Conservation (phyloP, 2,329 filamentous ascomycete species). For the Fusarium nematophilum region DNA sequence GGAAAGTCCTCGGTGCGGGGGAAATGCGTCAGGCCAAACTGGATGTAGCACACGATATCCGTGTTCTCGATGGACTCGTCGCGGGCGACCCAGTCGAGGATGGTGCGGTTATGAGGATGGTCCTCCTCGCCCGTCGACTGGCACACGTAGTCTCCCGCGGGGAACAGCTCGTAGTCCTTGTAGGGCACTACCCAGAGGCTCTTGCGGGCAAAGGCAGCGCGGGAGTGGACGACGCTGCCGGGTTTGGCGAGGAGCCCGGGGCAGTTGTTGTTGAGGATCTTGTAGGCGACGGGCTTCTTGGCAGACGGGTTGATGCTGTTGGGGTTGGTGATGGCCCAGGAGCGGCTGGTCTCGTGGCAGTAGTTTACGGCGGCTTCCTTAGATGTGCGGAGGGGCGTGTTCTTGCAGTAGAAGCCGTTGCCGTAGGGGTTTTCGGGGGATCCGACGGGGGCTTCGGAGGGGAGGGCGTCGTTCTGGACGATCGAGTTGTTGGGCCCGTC, state of each 20-base stretch:
- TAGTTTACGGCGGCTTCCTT: slow-evolving; percentile 80
- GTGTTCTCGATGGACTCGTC: slow-evolving; percentile 79
- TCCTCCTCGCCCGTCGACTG: slow-evolving; percentile 81
- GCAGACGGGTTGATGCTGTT: slow-evolving; percentile 85
- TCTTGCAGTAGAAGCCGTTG: slow-evolving; percentile 89
- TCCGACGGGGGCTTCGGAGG: slow-evolving; percentile 79
- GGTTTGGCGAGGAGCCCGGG: slow-evolving; percentile 84
- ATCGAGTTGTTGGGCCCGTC: slow-evolving; percentile 72
- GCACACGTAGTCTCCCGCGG: slow-evolving; percentile 87
- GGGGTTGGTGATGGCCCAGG: slow-evolving; percentile 92
- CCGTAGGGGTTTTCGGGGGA: slow-evolving; percentile 87
- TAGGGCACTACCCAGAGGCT: slow-evolving; percentile 60
- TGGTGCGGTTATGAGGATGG: slow-evolving; percentile 69
- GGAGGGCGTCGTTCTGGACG: slow-evolving; percentile 80
- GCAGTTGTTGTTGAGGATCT: slow-evolving; percentile 88
- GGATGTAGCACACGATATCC: slow-evolving; percentile 93
- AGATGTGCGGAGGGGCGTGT: slow-evolving; percentile 80
- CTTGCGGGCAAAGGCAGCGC: slow-evolving; percentile 82
- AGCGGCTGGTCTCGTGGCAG: slow-evolving; percentile 79
- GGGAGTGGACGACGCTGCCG: slow-evolving; percentile 85
- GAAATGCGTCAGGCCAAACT: slow-evolving; percentile 91
- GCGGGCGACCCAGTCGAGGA: slow-evolving; percentile 84
- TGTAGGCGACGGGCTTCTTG: slow-evolving; percentile 87
- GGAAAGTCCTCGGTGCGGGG: slow-evolving; percentile 92
- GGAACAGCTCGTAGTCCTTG: slow-evolving; percentile 83